Conservation (phyloP, 176 grass and related monocot species). For the Tillandsia fasciculata region DNA sequence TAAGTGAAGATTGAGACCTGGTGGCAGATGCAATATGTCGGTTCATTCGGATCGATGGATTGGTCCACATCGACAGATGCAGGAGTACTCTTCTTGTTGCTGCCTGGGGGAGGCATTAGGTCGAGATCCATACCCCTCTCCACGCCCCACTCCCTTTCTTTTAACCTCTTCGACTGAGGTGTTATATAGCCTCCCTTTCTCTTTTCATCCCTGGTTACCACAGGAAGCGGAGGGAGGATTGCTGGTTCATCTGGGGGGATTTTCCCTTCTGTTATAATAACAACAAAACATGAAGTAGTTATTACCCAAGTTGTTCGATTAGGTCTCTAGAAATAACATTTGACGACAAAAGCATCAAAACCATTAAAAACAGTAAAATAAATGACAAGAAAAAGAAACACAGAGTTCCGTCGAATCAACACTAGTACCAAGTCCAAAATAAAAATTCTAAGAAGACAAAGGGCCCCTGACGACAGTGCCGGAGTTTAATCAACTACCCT, state of each 20-base stretch:
- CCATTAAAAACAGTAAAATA: constrained; percentile 23
- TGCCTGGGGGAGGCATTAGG: constrained; percentile 94
- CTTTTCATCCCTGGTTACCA: constrained; percentile 65
- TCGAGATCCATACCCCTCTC: constrained; percentile 85
- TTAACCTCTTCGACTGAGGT: constrained; percentile 71
- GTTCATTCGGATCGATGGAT: constrained; percentile 89
- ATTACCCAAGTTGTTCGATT: neutral
- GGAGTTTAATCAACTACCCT: neutral
- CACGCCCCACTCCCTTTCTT: constrained; percentile 77
- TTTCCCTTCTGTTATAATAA: constrained; percentile 60
- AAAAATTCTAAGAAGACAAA: neutral
- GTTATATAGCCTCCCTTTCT: constrained; percentile 55
- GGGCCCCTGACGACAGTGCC: neutral
- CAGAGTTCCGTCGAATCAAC: neutral
- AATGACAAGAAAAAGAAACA: constrained; percentile 1
- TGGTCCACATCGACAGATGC: constrained; percentile 61
- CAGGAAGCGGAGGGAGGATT: constrained; percentile 53
- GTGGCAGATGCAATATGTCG: constrained; percentile 96
- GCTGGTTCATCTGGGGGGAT: constrained; percentile 65
- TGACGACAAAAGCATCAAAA: too few relatives aligned
- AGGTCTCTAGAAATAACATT: too few relatives aligned
- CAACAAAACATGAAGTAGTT: neutral
- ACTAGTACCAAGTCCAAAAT: neutral
- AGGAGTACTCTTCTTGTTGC: constrained; percentile 63
- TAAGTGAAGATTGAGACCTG: constrained; percentile 39